Base-by-base conservation (phyloP, 305 asterid genomes). In the Solanum hybrid region DNA sequence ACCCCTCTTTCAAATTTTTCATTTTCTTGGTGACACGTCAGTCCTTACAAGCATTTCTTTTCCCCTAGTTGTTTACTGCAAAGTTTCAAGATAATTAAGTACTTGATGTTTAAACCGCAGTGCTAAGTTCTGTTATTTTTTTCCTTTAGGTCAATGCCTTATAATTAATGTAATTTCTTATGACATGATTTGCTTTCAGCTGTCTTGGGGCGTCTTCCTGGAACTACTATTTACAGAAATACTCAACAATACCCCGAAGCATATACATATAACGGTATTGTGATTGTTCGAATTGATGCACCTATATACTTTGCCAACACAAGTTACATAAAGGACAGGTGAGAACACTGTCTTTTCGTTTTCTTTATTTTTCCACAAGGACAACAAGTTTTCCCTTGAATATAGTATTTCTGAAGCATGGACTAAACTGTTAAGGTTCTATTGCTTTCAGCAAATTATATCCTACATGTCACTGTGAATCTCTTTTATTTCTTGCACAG, bases 181-280 rank as follows among this genome's bases (percentile, higher is more conserved):
- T 84, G 73, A 51, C 75, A 84, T 84, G 73, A 51, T 1, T 45
- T 84, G 27, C 89, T 90, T 89, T 92, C 97, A 97, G 99, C 99
- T 92, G 93, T 93, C 91, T 94, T 97, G 94, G 99, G 99, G 32
- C 98, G 99, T 79, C 94, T 97, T 91, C 99, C 99, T 90, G 99
- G 99, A 66, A 97, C 99, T 38, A 97, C 99, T 34, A 93, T 97
- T 86, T 97, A 97, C 80, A 93, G 99, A 92, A 97, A 97, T 91
- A 92, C 91, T 88, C 95, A 95, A 91, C 99, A 97, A 92, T 97
- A 97, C 92, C 99, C 99, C 45, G 99, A 97, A 92, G 96, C 99
- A 75, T 96, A 96, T 93, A 96, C 99, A 82, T 97, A 95, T 93
- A 95, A 97, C 0, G 99, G 99, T 90, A 95, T 97, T 75, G 99